phyloP scores from a whole-genome alignment of 441 rosid genomes.

The Breynia disticha region DNA sequence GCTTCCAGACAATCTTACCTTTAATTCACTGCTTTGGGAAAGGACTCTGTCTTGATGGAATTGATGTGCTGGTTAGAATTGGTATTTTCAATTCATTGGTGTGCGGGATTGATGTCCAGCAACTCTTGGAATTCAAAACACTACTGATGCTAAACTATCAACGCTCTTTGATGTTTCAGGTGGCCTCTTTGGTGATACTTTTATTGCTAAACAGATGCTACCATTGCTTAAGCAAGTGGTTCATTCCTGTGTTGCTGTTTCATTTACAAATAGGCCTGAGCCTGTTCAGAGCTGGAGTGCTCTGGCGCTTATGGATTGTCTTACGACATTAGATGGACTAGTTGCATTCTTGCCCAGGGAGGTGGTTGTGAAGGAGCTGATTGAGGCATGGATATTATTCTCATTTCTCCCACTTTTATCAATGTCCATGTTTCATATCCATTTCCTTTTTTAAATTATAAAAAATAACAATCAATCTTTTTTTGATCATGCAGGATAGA shows the following conservation, averaged over 20 bases:
- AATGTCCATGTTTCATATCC: no score
- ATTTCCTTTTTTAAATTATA: no score
- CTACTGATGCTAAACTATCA: slow-evolving; percentile 12
- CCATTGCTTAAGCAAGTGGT: slow-evolving; percentile 78
- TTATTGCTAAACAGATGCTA: slow-evolving; percentile 72
- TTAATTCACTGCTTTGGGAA: slow-evolving; percentile 87
- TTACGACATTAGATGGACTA: slow-evolving; percentile 69
- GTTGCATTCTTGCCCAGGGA: slow-evolving; percentile 58
- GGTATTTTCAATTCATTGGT: slow-evolving; percentile 51
- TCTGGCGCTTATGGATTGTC: slow-evolving; percentile 68
- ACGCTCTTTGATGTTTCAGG: slow-evolving; percentile 46
- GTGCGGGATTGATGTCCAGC: slow-evolving; percentile 12
- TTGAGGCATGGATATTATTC: slow-evolving; percentile 39
- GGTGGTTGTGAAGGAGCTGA: slow-evolving; percentile 61
- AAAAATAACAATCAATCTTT: no score
- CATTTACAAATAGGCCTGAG: slow-evolving; percentile 64
- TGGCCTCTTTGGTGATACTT: slow-evolving; percentile 65
- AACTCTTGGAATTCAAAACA: slow-evolving; percentile 17
- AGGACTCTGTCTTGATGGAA: slow-evolving; percentile 85
- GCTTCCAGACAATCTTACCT: slow-evolving; percentile 75
- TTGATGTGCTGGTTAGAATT: slow-evolving; percentile 86
- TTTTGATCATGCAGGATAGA: slow-evolving; percentile 43
- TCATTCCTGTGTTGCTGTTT: slow-evolving; percentile 50
- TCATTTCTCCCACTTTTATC: no score
- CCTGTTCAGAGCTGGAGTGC: slow-evolving; percentile 85